These are phyloP conservation scores for Arctium minus DNA, from an alignment of 129 eudicot genomes.

Conservation along the genomic window DNA sequence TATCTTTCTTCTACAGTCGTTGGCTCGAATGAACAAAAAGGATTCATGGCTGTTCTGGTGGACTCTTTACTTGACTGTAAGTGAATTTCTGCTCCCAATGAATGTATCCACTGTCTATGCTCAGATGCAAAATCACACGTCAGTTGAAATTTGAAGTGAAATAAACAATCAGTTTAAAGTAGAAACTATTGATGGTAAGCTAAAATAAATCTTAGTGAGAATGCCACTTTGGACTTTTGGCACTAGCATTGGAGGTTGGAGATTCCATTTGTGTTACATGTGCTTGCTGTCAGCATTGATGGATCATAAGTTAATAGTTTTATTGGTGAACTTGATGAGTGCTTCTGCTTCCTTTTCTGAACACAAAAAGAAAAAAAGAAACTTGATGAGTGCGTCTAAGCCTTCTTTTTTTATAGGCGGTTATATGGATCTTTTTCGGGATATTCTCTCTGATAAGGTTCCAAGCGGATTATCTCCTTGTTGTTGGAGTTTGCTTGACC, in stretches of 20 bases:
- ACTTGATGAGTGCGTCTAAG: neutral
- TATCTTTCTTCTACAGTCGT: slow-evolving; percentile 41
- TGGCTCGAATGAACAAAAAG: slow-evolving; percentile 99
- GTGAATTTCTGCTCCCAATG: slow-evolving; percentile 14
- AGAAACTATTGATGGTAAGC: neutral
- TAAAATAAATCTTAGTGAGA: neutral
- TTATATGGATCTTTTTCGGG: slow-evolving; percentile 76
- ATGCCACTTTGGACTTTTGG: neutral
- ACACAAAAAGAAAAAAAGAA: neutral
- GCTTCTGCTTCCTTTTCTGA: neutral
- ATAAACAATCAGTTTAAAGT: neutral
- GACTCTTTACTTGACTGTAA: slow-evolving; percentile 92
- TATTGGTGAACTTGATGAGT: neutral
- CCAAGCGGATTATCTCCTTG: slow-evolving; percentile 97
- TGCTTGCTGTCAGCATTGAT: slow-evolving; percentile 2
- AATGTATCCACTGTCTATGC: neutral
- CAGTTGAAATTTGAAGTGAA: neutral
- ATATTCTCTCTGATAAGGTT: slow-evolving; percentile 93
- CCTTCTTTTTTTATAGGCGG: slow-evolving; percentile 53
- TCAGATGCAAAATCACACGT: neutral
- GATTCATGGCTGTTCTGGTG: slow-evolving; percentile 99
- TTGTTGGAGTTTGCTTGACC: slow-evolving; percentile 96
- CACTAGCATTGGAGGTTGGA: slow-evolving; percentile 7
- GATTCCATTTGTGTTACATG: neutral
- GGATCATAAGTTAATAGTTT: neutral